Conservation (phyloP, 2,329 filamentous ascomycete genomes). For the Sporothrix mexicana region DNA sequence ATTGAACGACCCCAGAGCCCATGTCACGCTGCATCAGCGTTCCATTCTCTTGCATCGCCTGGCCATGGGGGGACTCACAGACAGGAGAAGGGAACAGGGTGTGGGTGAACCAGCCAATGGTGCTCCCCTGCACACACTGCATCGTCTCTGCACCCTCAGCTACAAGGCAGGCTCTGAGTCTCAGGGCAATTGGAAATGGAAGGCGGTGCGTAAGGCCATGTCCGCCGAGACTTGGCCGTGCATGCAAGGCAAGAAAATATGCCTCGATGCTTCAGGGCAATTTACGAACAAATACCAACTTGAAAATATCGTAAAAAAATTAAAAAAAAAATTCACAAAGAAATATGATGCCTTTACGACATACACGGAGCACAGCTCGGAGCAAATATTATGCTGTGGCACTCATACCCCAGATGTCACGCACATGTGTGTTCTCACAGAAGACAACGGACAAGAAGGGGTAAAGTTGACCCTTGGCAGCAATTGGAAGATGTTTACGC, state of each 20-base stretch:
- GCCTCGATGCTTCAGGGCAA: background rate
- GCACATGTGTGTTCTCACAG: background rate
- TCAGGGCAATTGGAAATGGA: background rate
- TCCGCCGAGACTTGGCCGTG: constrained; percentile 19
- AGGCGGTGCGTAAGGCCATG: constrained; percentile 2
- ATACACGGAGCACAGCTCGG: too few relatives aligned
- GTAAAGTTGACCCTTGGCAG: background rate
- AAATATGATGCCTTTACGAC: too few relatives aligned
- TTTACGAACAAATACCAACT: background rate
- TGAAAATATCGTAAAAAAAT: too few relatives aligned
- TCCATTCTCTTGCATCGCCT: constrained; percentile 24
- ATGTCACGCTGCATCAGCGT: constrained; percentile 22
- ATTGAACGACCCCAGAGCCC: background rate
- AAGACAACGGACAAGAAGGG: background rate
- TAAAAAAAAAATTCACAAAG: too few relatives aligned
- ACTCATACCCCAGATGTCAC: background rate
- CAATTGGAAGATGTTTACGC: background rate
- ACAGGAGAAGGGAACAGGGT: constrained; percentile 6
- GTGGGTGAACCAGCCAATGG: constrained; percentile 4
- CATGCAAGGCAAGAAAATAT: background rate
- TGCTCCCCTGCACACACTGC: background rate
- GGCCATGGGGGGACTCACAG: constrained; percentile 1
- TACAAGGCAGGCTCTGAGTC: background rate
- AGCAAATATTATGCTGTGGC: background rate
- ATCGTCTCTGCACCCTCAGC: background rate